Percentiles rank a stretch among this genome's conserved stretches.
Conservation (phyloP, 495 filamentous ascomycete species). For the Pyrenopolyporus hunteri region DNA sequence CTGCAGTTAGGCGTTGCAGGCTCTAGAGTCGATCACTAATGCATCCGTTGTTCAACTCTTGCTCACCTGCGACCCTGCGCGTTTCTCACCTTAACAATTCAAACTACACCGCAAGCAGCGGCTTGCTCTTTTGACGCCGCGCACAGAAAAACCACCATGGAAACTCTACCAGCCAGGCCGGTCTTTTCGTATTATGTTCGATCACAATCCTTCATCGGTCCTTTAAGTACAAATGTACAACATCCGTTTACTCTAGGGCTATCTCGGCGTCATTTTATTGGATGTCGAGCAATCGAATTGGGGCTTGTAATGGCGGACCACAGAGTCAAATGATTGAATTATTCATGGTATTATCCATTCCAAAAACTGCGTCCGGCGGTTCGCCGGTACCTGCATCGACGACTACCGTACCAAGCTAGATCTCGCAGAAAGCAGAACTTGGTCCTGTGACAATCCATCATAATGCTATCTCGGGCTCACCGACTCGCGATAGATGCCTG, state of each 20-base stretch:
- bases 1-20: not conserved
- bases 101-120: slow-evolving; percentile 3
- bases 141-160: slow-evolving; percentile 8
- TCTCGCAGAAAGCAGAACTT: slow-evolving; percentile 31
- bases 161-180: slow-evolving; percentile 11
- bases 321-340: slow-evolving; percentile 27
- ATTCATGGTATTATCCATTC: slow-evolving; percentile 10
- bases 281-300: slow-evolving; percentile 23
- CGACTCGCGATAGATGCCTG: slow-evolving; percentile 5
- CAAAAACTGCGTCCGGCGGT: slow-evolving; percentile 9
- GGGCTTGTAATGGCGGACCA: slow-evolving; percentile 19
- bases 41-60: not conserved
- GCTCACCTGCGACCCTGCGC: not conserved
- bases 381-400: slow-evolving; percentile 35
- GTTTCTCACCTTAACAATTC: not conserved
- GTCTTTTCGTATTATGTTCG: slow-evolving; percentile 15
- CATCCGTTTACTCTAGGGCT: slow-evolving; percentile 7
- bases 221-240: slow-evolving; percentile 24
- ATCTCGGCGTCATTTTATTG: slow-evolving; percentile 25
- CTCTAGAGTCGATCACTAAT: not conserved
- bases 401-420: slow-evolving; percentile 22
- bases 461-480: slow-evolving; percentile 1
- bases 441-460: slow-evolving; percentile 23
- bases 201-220: slow-evolving; percentile 13
- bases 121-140: slow-evolving; percentile 11